Evolutionary conservation across 306 rosid species (phyloP), one percentile per base, ranked within the genome.

Genomic region (Carpinus fangiana): DNA sequence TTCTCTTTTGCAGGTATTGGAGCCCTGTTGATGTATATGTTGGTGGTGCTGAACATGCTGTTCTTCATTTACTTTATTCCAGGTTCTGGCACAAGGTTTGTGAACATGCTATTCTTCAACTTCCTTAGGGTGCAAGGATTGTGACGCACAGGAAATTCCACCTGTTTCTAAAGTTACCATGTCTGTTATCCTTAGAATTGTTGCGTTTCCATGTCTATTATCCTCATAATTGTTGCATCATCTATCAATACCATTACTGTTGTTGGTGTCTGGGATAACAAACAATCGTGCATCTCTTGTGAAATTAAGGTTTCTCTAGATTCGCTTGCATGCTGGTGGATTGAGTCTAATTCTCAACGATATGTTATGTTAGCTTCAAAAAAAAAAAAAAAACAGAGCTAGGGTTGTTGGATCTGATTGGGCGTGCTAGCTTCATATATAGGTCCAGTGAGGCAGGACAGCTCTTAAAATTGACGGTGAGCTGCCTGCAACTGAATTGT

Each of bases 1-100:
- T 80, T 23, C 81, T 77, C 54, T 23, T 57, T 69, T 82, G 79
- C 79, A 95, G 98, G 82, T 95, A 95, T 76, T 95, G 98, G 98
- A 82, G 97, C 80, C 98, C 97, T 60, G 98, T 95, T 84, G 98
- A 95, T 80, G 96, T 92, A 46, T 92, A 95, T 52, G 97, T 95
- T 84, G 98, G 97, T 55, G 98, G 98, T 70, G 98, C 98, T 57
- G 98, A 92, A 86, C 98, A 95, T 81, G 98, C 98, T 7, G 98
- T 95, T 85, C 98, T 95, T 78, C 98, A 95, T 83, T 85, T 95
- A 89, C 91, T 95, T 61, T 95, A 95, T 87, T 89, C 98, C 84
- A 87, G 98, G 80, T 95, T 95, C 84, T 95, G 98, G 98, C 98
- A 92, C 91, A 95, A 95, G 98, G 98, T 95, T 41, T 76, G 89